Evolutionary conservation across 228 moss, liverwort and hornwort genomes (phyloP).

Genomic region (Sphagnum magellanicum): DNA sequence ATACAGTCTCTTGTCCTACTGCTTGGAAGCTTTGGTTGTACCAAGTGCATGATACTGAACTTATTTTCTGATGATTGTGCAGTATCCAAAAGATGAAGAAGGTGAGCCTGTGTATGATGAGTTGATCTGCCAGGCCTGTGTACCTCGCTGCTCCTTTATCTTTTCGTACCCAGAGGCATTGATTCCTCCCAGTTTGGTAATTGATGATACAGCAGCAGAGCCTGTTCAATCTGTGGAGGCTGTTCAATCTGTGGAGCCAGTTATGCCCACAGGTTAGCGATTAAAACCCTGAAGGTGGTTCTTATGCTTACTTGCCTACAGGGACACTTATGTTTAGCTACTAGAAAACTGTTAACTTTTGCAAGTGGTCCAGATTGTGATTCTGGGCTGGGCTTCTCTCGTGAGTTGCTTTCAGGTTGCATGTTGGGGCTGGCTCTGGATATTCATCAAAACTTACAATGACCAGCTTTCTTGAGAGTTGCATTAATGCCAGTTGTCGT

Average conservation of each 20-base stretch:
- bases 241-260: constrained; percentile 19
- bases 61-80: constrained; percentile 5
- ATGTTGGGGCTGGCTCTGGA: too few species aligned
- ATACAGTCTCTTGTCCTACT: not conserved
- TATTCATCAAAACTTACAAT: not conserved
- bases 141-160: constrained; percentile 52
- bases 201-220: constrained; percentile 12
- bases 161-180: constrained; percentile 44
- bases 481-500: not conserved
- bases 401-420: not conserved
- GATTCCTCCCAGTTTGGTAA: constrained; percentile 23
- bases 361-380: not conserved
- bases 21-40: not conserved
- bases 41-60: not conserved
- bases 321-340: not conserved
- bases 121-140: constrained; percentile 69
- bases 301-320: not conserved
- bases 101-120: constrained; percentile 78
- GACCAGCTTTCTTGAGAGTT: not conserved
- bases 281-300: not conserved
- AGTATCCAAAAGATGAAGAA: constrained; percentile 80
- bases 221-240: constrained; percentile 13
- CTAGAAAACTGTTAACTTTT: not conserved
- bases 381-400: not conserved
- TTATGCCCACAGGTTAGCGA: not conserved